A percentile compares a stretch with the other conserved stretches of the same genome.
phyloP scores from a whole-genome alignment of 2,329 filamentous ascomycete species.

The Ciborinia camelliae region DNA sequence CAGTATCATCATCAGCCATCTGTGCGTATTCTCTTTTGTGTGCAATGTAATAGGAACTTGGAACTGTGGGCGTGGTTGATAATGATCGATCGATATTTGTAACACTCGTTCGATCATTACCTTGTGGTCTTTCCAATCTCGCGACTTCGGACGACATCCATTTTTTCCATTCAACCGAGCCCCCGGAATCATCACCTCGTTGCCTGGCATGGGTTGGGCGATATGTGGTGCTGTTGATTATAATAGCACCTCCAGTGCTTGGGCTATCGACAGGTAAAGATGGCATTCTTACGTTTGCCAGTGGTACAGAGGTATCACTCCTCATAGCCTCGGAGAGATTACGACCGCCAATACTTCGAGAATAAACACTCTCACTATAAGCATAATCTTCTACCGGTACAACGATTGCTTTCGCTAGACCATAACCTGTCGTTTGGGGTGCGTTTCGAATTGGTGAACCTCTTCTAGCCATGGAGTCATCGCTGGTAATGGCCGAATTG shows the following conservation, averaged over 20 bases:
- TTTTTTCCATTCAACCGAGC: conserved; percentile 54
- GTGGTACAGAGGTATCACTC: conserved; percentile 4
- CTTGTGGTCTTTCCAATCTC: conserved; percentile 42
- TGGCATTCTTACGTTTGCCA: conserved; percentile 23
- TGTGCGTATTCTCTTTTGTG: conserved; percentile 52
- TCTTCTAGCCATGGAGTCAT: conserved; percentile 12
- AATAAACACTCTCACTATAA: conserved; percentile 38
- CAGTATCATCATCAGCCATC: conserved; percentile 43
- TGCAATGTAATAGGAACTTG: conserved; percentile 34
- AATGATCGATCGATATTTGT: conserved; percentile 24
- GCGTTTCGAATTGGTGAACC: conserved; percentile 16
- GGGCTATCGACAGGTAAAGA: conserved; percentile 21
- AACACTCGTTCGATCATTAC: conserved; percentile 25
- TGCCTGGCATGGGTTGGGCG: conserved; percentile 33
- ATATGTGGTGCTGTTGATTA: conserved; percentile 38
- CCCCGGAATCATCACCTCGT: conserved; percentile 43
- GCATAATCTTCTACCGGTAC: conserved; percentile 16
- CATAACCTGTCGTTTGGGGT: conserved; percentile 10
- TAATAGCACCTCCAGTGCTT: conserved; percentile 39
- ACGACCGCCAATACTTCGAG: conserved; percentile 36
- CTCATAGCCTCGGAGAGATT: conserved; percentile 22
- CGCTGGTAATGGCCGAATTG: conserved; percentile 10
- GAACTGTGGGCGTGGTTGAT: conserved; percentile 32
- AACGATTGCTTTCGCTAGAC: background rate
- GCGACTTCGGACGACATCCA: conserved; percentile 53